Evolutionary conservation across 108 stramenopile species (phyloP).

Genomic region (Fragilariopsis cylindrus): DNA sequence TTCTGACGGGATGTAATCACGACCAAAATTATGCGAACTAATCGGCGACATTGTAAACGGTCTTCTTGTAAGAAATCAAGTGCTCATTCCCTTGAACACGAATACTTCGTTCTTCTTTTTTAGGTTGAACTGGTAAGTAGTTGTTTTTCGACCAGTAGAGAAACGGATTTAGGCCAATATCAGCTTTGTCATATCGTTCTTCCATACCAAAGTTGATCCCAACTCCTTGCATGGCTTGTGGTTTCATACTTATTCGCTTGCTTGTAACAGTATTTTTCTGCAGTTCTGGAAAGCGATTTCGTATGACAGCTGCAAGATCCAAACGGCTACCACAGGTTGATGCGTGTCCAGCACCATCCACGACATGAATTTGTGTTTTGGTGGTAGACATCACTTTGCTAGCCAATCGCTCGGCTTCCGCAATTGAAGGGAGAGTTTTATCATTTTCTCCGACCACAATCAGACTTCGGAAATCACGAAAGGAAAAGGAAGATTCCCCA

Average conservation of each 20-base stretch:
- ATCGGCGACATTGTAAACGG: neutral
- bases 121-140: neutral
- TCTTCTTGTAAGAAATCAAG: neutral
- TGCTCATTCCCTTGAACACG: neutral
- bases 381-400: slow-evolving; percentile 30
- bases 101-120: neutral
- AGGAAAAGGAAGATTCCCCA: slow-evolving; percentile 24
- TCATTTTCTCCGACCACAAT: slow-evolving; percentile 87
- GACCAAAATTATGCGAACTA: neutral
- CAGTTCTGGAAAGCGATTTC: slow-evolving; percentile 55
- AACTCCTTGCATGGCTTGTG: slow-evolving; percentile 31
- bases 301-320: slow-evolving; percentile 64
- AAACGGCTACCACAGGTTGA: slow-evolving; percentile 78
- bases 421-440: slow-evolving; percentile 69
- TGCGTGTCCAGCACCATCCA: slow-evolving; percentile 84
- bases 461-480: slow-evolving; percentile 47
- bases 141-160: slow-evolving; percentile 67
- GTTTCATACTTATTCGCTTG: slow-evolving; percentile 46
- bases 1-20: no score
- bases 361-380: slow-evolving; percentile 56
- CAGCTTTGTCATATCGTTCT: slow-evolving; percentile 66
- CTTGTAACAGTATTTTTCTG: slow-evolving; percentile 5
- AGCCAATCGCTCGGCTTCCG: slow-evolving; percentile 71
- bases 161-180: slow-evolving; percentile 72
- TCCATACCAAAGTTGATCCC: slow-evolving; percentile 65